phyloP scores from a whole-genome alignment of 352 stramenopile genomes.

The Phytophthora tubulina region DNA sequence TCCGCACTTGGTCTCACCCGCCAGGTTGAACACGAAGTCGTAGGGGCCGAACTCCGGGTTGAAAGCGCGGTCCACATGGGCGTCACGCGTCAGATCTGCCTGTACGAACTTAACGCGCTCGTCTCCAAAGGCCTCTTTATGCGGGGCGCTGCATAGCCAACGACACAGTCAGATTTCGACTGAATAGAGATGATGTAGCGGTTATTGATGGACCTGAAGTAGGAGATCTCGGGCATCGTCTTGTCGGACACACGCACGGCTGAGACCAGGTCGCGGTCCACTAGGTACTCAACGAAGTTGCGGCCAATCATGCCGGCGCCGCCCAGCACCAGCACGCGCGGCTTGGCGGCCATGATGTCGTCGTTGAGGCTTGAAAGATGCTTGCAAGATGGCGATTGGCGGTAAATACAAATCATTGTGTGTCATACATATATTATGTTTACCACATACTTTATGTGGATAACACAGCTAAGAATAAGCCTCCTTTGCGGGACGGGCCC shows the following conservation, averaged over 20 bases:
- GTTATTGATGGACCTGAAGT: conserved; percentile 66
- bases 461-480: conserved; percentile 20
- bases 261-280: conserved; percentile 73
- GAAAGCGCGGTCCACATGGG: conserved; percentile 83
- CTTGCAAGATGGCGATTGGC: conserved; percentile 1
- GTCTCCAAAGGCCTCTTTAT: conserved; percentile 80
- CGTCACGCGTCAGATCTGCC: conserved; percentile 82
- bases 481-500: not conserved
- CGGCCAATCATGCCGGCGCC: conserved; percentile 88
- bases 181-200: not conserved
- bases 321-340: conserved; percentile 85
- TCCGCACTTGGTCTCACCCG: conserved; percentile 86
- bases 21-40: conserved; percentile 89
- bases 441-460: not conserved
- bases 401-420: not conserved
- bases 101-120: conserved; percentile 82
- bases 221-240: conserved; percentile 89
- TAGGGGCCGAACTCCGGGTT: conserved; percentile 75
- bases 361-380: not conserved
- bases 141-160: conserved; percentile 38
- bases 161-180: not conserved
- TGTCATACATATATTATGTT: not conserved
- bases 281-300: conserved; percentile 87
- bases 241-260: conserved; percentile 88
- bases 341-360: conserved; percentile 48